A percentile compares a stretch with the other conserved stretches of the same genome.
These are phyloP conservation scores for Candida adriatica DNA, from an alignment of 805 yeast species.

Conservation along the genomic window DNA sequence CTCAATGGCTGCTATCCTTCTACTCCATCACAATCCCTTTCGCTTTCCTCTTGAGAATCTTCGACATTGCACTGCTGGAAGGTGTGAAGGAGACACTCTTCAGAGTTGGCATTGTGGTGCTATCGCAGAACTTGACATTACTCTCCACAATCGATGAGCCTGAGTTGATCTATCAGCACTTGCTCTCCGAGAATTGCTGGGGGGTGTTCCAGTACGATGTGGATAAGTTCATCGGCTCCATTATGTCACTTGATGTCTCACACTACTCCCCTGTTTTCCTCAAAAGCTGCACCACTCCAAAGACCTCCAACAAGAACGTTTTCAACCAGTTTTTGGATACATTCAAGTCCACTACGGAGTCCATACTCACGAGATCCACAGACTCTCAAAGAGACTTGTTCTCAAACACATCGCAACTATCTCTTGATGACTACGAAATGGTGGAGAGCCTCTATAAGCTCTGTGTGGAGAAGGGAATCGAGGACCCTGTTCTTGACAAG, in stretches of 20 bases:
- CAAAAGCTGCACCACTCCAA: slow-evolving; percentile 1
- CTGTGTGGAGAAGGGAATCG: slow-evolving; percentile 16
- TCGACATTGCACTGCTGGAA: slow-evolving; percentile 46
- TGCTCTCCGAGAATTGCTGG: slow-evolving; percentile 36
- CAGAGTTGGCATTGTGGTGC: slow-evolving; percentile 47
- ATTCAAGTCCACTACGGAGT: slow-evolving; percentile 12
- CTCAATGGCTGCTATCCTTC: slow-evolving; percentile 62
- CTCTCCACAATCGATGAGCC: slow-evolving; percentile 30
- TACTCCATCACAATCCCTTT: slow-evolving; percentile 55
- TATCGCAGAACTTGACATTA: slow-evolving; percentile 39
- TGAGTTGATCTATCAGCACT: slow-evolving; percentile 33
- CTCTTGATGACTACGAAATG: slow-evolving; percentile 16
- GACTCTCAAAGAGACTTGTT: slow-evolving; percentile 6
- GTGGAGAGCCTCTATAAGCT: slow-evolving; percentile 17
- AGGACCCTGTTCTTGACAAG: slow-evolving; percentile 16
- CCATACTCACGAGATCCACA: slow-evolving; percentile 9
- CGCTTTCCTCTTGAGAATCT: slow-evolving; percentile 40
- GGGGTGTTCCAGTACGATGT: slow-evolving; percentile 32
- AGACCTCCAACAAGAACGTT: slow-evolving; percentile 8
- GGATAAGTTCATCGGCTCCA: slow-evolving; percentile 28
- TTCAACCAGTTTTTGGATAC: slow-evolving; percentile 10
- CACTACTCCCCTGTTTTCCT: slow-evolving; percentile 9
- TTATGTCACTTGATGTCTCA: slow-evolving; percentile 12
- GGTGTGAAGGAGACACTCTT: slow-evolving; percentile 48
- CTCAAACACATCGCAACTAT: slow-evolving; percentile 13